A percentile compares a stretch with the other conserved stretches of the same genome.
These are phyloP conservation scores for Colletotrichum sp. DNA, from an alignment of 2,329 filamentous ascomycete genomes.

Conservation along the genomic window DNA sequence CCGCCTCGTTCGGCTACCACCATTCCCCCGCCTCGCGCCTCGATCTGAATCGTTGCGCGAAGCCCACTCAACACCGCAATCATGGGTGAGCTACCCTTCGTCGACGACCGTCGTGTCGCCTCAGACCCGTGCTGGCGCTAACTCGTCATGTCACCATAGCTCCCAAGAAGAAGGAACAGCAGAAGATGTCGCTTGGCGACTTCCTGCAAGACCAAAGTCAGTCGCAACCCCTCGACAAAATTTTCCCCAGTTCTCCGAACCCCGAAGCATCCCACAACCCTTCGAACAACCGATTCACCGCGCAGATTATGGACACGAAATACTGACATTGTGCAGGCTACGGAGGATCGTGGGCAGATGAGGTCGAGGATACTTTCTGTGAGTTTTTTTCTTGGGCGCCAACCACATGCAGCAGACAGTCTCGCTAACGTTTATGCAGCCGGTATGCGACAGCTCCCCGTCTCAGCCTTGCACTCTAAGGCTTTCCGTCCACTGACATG, in stretches of 20 bases:
- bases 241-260: background rate
- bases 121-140: constrained; percentile 7
- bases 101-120: background rate
- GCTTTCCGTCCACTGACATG: background rate
- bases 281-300: background rate
- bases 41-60: constrained; percentile 47
- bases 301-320: background rate
- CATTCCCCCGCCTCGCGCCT: constrained; percentile 35
- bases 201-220: constrained; percentile 93
- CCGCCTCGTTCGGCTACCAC: constrained; percentile 13
- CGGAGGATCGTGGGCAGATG: constrained; percentile 94
- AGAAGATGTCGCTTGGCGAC: constrained; percentile 97
- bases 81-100: constrained; percentile 56
- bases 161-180: constrained; percentile 89
- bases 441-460: constrained; percentile 34
- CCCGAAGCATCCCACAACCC: constrained; percentile 30
- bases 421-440: constrained; percentile 35
- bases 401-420: background rate
- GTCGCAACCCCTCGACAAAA: constrained; percentile 41
- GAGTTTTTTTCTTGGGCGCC: constrained; percentile 41
- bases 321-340: constrained; percentile 43
- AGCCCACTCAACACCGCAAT: constrained; percentile 56
- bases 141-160: constrained; percentile 54
- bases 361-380: constrained; percentile 92
- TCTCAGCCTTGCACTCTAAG: background rate